phyloP scores from a whole-genome alignment of 2,329 filamentous ascomycete genomes.

The Ceratocystis ficicola region DNA sequence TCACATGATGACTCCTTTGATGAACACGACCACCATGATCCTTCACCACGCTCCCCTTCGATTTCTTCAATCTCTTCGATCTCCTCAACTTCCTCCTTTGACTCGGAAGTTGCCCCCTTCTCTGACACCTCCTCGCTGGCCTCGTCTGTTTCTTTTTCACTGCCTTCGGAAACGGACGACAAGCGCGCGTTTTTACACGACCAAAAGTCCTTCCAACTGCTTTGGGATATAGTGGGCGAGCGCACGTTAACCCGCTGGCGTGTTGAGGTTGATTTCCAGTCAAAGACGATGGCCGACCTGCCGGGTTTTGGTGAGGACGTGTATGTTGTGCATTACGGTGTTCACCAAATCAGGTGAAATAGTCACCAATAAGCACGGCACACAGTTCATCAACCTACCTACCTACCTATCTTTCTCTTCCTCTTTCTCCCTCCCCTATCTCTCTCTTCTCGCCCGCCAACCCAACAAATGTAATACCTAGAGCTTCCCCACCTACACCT shows the following conservation, averaged over 20 bases:
- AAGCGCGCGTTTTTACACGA: conserved; percentile 36
- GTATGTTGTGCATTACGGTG: conserved; percentile 22
- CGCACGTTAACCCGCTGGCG: conserved; percentile 40
- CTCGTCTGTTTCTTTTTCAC: conserved; percentile 18
- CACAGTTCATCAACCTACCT: too few species aligned
- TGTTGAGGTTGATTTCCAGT: conserved; percentile 33
- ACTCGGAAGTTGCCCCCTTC: conserved; percentile 20
- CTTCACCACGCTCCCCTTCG: conserved; percentile 7
- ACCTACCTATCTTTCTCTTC: neutral
- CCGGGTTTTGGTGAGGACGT: conserved; percentile 23
- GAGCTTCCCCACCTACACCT: neutral
- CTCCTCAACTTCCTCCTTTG: conserved; percentile 1
- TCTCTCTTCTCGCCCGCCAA: neutral
- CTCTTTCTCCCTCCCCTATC: neutral
- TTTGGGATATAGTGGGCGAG: conserved; percentile 43
- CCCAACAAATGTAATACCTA: neutral
- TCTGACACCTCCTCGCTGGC: conserved; percentile 20
- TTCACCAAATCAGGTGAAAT: conserved; percentile 21
- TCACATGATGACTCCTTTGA: neutral
- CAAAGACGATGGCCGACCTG: conserved; percentile 21
- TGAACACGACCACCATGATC: neutral
- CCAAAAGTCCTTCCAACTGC: conserved; percentile 37
- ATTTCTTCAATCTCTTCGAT: conserved; percentile 15
- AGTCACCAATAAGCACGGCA: conserved; percentile 1
- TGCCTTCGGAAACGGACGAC: conserved; percentile 18